Evolutionary conservation across 2,329 filamentous ascomycete species (phyloP), one percentile per base, ranked within the genome.

Genomic region (Plectosphaerella plurivora): DNA sequence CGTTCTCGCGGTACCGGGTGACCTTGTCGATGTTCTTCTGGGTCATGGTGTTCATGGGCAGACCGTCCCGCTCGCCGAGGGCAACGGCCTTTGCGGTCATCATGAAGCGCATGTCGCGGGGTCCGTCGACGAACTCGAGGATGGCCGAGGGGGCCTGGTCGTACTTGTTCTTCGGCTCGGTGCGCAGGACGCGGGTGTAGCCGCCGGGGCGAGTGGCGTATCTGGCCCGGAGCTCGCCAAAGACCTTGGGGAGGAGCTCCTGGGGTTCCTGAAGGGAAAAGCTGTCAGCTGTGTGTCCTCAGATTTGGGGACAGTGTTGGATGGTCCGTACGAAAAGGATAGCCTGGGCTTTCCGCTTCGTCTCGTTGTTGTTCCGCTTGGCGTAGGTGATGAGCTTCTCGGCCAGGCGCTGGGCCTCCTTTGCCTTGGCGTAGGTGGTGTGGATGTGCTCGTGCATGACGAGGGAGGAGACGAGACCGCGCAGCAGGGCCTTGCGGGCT

Each of bases 341-440:
- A 39, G 82, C 83, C 63, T 87, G 75, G n/a, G 91, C 93, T 60
- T 82, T 83, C 66, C 84, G 79, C 68, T 83, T 81, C 55, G 87
- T 87, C 18, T 90, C 89, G 64, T 91, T 87, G 41, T 93, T 96
- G 69, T 97, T 91, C 74, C 86, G 88, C 81, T 97, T 99, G 18
- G 89, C 93, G 62, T 96, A 71, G 5, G 92, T 97, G 64, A 99
- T 92, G 60, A 97, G 78, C 77, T 96, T 95, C 68, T 99, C 94
- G 8, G 92, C 94, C 61, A 97, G 71, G 44, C 89, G 82, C 74
- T 99, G 94, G 18, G 94, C 89, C 76, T 99, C 94, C 74, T 97
- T 99, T 47, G 94, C 94, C 75, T 97, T 97, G 68, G 88, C 86
- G 81, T 89, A 97, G 73, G 94, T 96, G 49, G 94, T 99, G 58